These are phyloP conservation scores for Protea cynaroides DNA, from an alignment of 164 flowering plant species.

Conservation along the genomic window DNA sequence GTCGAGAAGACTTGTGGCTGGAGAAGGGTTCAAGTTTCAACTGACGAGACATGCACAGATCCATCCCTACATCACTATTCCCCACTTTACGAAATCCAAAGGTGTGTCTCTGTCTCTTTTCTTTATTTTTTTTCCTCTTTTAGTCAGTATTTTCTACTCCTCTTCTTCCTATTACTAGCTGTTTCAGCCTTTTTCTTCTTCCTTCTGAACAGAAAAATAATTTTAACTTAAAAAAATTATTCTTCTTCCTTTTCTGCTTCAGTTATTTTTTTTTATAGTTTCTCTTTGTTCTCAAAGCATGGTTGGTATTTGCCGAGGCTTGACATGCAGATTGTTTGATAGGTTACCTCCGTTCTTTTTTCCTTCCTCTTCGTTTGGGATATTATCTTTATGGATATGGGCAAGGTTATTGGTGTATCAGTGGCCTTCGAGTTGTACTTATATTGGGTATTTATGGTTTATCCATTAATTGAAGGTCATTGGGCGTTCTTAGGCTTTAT, in stretches of 20 bases:
- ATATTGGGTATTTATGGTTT: neutral
- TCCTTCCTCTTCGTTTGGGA: too few species aligned
- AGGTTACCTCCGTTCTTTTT: too few species aligned
- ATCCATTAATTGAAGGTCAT: too few species aligned
- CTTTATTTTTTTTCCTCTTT: neutral
- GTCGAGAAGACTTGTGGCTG: neutral
- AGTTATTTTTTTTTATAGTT: neutral
- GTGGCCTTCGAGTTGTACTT: neutral
- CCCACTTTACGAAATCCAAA: conserved; percentile 36
- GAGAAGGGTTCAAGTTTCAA: conserved; percentile 20
- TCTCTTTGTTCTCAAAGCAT: conserved; percentile 4
- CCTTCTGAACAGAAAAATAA: neutral
- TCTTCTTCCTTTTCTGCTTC: neutral
- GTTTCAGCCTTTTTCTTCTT: neutral
- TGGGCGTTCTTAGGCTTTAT: too few species aligned
- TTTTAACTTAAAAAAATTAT: too few species aligned
- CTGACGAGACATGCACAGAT: conserved; percentile 47
- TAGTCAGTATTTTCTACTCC: neutral
- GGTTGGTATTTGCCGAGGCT: conserved; percentile 5
- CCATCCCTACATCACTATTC: conserved; percentile 40
- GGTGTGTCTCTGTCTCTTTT: conserved; percentile 22
- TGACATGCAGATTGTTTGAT: too few species aligned
- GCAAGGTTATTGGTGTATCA: too few species aligned
- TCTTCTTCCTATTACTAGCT: neutral
- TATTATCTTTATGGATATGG: too few species aligned